phyloP scores from a whole-genome alignment of 2,329 filamentous ascomycete species.

The Bipolaris sorokiniana region DNA sequence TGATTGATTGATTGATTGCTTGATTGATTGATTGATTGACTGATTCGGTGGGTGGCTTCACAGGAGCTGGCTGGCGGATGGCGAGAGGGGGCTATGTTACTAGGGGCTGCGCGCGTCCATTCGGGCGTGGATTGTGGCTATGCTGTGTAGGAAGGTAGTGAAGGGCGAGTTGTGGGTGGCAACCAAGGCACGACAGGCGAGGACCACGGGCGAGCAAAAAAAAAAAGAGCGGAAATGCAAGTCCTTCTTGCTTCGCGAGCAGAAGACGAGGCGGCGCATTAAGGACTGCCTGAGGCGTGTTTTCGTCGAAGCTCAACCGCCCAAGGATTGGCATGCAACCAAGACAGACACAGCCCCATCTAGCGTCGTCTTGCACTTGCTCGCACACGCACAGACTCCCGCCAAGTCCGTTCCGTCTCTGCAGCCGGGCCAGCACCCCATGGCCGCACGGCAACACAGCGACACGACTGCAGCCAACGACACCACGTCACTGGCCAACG shows the following conservation, averaged over 20 bases:
- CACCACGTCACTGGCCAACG: background rate
- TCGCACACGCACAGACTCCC: background rate
- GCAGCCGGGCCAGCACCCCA: background rate
- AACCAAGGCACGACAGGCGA: background rate
- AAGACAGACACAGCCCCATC: conserved; percentile 12
- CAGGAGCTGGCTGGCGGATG: conserved; percentile 6
- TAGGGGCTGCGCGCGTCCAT: conserved; percentile 13
- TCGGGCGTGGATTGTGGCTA: conserved; percentile 10
- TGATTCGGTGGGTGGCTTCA: background rate
- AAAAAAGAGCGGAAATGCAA: background rate
- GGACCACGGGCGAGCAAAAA: background rate
- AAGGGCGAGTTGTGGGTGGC: background rate
- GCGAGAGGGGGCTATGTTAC: conserved; percentile 16
- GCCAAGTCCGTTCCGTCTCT: conserved; percentile 9
- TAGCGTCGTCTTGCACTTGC: background rate
- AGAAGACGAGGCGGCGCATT: background rate
- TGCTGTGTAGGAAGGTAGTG: background rate
- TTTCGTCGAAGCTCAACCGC: background rate
- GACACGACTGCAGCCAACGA: background rate
- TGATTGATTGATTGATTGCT: background rate
- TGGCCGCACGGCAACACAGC: background rate
- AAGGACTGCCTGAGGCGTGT: background rate
- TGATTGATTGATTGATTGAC: background rate
- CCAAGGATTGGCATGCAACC: conserved; percentile 3
- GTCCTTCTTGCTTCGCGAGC: background rate